These are phyloP conservation scores for Acarospora socialis DNA, from an alignment of 2,329 filamentous ascomycete species.

Conservation along the genomic window DNA sequence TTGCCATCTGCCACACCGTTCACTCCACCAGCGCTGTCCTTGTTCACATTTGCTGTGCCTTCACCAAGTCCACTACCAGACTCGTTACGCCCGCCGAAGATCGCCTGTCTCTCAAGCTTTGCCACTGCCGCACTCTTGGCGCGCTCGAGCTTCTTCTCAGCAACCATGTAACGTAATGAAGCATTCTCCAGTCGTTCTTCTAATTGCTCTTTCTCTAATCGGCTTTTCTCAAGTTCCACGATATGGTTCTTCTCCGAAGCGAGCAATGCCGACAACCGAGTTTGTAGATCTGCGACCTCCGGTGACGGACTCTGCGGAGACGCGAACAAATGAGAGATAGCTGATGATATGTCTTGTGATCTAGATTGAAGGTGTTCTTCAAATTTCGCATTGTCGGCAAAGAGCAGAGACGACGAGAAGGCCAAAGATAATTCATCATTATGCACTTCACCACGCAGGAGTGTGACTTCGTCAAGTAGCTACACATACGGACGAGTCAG, in stretches of 20 bases:
- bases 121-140: slow-evolving; percentile 79
- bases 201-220: slow-evolving; percentile 67
- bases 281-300: slow-evolving; percentile 59
- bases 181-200: slow-evolving; percentile 79
- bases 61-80: slow-evolving; percentile 27
- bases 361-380: slow-evolving; percentile 66
- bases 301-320: slow-evolving; percentile 36
- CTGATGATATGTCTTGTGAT: slow-evolving; percentile 59
- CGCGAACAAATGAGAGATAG: slow-evolving; percentile 55
- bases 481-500: slow-evolving; percentile 4
- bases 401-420: slow-evolving; percentile 41
- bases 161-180: slow-evolving; percentile 82
- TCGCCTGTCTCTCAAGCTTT: slow-evolving; percentile 80
- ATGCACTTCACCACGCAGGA: slow-evolving; percentile 21
- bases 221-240: slow-evolving; percentile 59
- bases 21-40: slow-evolving; percentile 37
- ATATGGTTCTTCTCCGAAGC: slow-evolving; percentile 71
- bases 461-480: slow-evolving; percentile 32
- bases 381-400: slow-evolving; percentile 47
- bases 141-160: slow-evolving; percentile 86
- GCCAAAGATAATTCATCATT: slow-evolving; percentile 18
- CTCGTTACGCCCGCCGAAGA: slow-evolving; percentile 44
- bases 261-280: slow-evolving; percentile 58
- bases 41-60: slow-evolving; percentile 33
- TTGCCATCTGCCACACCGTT: slow-evolving; percentile 39